A percentile compares a stretch with the other conserved stretches of the same genome.
These are phyloP conservation scores for Dothistroma pini DNA, from an alignment of 2,329 filamentous ascomycete species.

Conservation along the genomic window DNA sequence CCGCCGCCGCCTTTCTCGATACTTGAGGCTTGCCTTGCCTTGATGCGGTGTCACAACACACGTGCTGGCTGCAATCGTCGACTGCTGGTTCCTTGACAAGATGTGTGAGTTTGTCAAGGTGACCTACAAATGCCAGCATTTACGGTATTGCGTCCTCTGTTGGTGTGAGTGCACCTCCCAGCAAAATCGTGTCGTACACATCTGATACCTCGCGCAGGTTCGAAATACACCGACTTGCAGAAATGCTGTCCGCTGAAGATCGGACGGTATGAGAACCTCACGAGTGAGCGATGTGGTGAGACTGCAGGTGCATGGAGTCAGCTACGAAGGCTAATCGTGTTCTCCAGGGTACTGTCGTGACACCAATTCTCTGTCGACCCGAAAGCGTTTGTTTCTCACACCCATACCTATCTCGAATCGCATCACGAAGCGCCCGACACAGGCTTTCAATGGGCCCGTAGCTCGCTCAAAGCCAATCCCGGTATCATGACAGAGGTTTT, in stretches of 20 bases:
- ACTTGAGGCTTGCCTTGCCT: neutral
- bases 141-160: constrained; percentile 20
- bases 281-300: constrained; percentile 18
- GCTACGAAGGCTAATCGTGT: neutral
- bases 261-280: constrained; percentile 15
- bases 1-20: neutral
- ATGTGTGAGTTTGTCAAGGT: constrained; percentile 23
- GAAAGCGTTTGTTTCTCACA: constrained; percentile 12
- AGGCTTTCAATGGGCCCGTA: neutral
- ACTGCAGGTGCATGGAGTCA: neutral
- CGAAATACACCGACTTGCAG: constrained; percentile 18
- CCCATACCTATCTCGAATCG: constrained; percentile 4
- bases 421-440: neutral
- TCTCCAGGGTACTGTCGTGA: constrained; percentile 17
- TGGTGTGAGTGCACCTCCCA: constrained; percentile 15
- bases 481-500: neutral
- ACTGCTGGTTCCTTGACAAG: neutral
- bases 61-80: neutral
- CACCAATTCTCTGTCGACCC: constrained; percentile 16
- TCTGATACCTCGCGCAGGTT: constrained; percentile 11
- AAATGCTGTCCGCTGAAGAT: constrained; percentile 19
- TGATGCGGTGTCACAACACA: constrained; percentile 2
- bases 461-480: neutral
- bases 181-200: neutral
- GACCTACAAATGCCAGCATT: constrained; percentile 17